Base-by-base conservation (phyloP, 1,139 yeast genomes). In the Protomyces arabidopsidicola region DNA sequence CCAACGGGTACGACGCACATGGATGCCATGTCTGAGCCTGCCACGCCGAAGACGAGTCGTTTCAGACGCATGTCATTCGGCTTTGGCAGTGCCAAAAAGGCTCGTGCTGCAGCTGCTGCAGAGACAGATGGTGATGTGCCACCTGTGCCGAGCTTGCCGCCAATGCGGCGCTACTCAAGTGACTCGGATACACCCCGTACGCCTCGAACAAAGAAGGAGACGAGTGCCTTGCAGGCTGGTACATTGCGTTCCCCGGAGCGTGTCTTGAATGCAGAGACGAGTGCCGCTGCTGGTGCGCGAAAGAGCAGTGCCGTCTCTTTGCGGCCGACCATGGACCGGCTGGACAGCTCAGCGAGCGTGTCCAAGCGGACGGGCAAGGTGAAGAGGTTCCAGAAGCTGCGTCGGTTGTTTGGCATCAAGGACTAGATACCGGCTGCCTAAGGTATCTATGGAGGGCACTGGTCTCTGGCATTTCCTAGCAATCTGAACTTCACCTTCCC, bases 51-150 rank as follows among this genome's bases (percentile, higher is more conserved):
- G 34, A 52, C 38, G 53, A 18, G 48, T 1, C 34, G 56, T 3
- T 35, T 36, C 18, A n/a, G 62, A 31, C 62, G 62, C 38, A 58
- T 58, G 62, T 58, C 62, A 2, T 58, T 58, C 22, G 52, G 52
- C 16, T 58, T 58, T 27, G 62, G 62, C 3, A 45, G 62, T 5
- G 52, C 42, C 20, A 58, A 51, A 56, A 20, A 36, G 39, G 24
- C 36, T 8, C 22, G 48, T 18, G 14, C 42, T 36, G 42, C 42
- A 2, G 42, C 14, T 14, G 14, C 42, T 36, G 42, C 42, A 36
- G 42, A 36, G 5, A 9, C 42, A 2, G 18, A 42, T 5, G 38
- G 51, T 3, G 55, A 27, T 4, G 45, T 58, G 35, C 62, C 62
- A n/a, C 56, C 62, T 39, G 56, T 58, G 34, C 62, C 62, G 12